Conservation (phyloP, 2,329 filamentous ascomycete species). For the Aciculosporium take region DNA sequence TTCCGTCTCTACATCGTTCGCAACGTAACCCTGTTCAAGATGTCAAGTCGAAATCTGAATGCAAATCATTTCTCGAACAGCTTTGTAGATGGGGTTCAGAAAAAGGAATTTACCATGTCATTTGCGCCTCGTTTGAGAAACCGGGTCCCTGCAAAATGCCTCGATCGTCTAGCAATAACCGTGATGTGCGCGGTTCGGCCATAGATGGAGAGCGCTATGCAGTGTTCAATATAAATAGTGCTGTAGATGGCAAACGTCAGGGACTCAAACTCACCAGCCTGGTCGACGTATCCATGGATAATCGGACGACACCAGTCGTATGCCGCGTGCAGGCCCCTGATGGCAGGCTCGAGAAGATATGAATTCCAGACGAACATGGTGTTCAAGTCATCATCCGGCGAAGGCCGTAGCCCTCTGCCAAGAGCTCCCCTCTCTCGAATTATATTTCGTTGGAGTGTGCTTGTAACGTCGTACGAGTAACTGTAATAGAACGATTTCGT, state of each 20-base stretch:
- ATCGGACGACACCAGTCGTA: conserved; percentile 95
- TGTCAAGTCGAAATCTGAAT: background rate
- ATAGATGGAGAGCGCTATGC: conserved; percentile 59
- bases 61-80: background rate
- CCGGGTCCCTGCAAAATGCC: conserved; percentile 84
- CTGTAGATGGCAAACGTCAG: background rate
- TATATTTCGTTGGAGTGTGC: conserved; percentile 85
- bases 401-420: conserved; percentile 45
- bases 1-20: conserved; percentile 97
- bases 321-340: conserved; percentile 55
- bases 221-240: background rate
- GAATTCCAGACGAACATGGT: conserved; percentile 98
- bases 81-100: background rate
- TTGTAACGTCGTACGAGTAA: conserved; percentile 92
- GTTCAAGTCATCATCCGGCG: conserved; percentile 55
- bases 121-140: conserved; percentile 93
- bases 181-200: conserved; percentile 83
- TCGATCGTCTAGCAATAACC: conserved; percentile 80
- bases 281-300: conserved; percentile 92
- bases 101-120: conserved; percentile 41
- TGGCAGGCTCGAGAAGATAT: conserved; percentile 68
- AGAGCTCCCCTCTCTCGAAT: conserved; percentile 61
- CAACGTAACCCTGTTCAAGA: conserved; percentile 62
- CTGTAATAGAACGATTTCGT: conserved; percentile 94
- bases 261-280: conserved; percentile 40